These are phyloP conservation scores for Cladosporium sp. DNA, from an alignment of 2,329 filamentous ascomycete species.

Conservation along the genomic window DNA sequence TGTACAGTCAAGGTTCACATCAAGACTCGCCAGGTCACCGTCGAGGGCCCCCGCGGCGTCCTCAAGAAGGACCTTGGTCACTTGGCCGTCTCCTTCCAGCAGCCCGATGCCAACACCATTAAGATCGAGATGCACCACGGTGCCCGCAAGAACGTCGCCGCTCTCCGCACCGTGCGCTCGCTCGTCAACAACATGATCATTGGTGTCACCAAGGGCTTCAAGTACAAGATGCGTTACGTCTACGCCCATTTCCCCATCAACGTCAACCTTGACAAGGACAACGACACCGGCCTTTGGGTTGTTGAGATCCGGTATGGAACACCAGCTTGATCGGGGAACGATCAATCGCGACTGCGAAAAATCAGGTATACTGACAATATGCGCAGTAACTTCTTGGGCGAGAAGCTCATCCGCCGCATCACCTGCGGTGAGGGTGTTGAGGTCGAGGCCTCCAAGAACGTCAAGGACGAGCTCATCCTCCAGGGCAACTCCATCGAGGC, in stretches of 20 bases:
- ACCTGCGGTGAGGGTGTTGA: conserved; percentile 86
- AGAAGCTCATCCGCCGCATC: conserved; percentile 97
- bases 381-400: conserved; percentile 88
- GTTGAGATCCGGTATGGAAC: conserved; percentile 82
- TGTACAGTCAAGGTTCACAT: conserved; percentile 89
- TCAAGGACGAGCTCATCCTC: conserved; percentile 97
- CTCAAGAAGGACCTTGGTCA: conserved; percentile 95
- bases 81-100: conserved; percentile 91
- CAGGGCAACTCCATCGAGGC: conserved; percentile 92
- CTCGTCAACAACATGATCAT: conserved; percentile 98
- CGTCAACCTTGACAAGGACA: conserved; percentile 97
- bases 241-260: conserved; percentile 99
- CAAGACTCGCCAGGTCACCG: conserved; percentile 93
- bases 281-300: conserved; percentile 79
- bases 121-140: conserved; percentile 99
- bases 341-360: neutral
- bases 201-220: conserved; percentile 98
- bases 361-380: conserved; percentile 16
- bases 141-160: conserved; percentile 93
- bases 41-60: conserved; percentile 97
- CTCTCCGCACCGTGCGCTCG: conserved; percentile 95
- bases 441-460: conserved; percentile 80
- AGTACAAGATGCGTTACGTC: conserved; percentile 99
- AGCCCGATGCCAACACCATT: conserved; percentile 80
- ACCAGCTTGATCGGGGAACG: neutral